Evolutionary conservation across 129 eudicot species (phyloP).

Genomic region (Artemisia argyi): DNA sequence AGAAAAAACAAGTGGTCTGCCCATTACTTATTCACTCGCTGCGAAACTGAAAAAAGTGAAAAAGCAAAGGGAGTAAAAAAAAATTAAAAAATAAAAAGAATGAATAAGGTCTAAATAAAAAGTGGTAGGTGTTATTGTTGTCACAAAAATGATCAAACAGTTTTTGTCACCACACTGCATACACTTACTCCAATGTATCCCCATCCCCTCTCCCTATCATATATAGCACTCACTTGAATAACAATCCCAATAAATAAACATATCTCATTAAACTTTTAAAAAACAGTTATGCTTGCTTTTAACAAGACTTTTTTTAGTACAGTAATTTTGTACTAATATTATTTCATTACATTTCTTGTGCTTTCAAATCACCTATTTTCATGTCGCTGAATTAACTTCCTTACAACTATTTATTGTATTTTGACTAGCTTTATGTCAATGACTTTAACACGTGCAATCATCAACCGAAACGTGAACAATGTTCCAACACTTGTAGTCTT

Average conservation of each 20-base stretch:
- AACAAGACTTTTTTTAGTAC: too few species aligned
- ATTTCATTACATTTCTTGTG: too few species aligned
- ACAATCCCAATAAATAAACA: not conserved
- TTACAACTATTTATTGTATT: too few species aligned
- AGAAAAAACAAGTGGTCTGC: not conserved
- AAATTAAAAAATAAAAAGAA: not conserved
- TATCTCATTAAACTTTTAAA: not conserved
- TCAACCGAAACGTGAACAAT: too few species aligned
- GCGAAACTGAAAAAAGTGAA: constrained; percentile 38
- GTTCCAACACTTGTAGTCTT: too few species aligned
- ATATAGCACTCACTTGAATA: not conserved
- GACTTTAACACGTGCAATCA: too few species aligned
- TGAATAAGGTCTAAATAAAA: constrained; percentile 20
- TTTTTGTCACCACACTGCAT: constrained; percentile 41
- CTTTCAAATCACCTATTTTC: too few species aligned
- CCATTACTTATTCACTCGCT: constrained; percentile 29
- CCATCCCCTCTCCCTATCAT: not conserved
- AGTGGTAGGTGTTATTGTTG: constrained; percentile 36
- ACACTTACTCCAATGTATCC: constrained; percentile 40
- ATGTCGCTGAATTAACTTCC: too few species aligned
- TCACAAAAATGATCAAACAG: constrained; percentile 45
- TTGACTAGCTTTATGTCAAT: too few species aligned
- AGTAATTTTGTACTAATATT: too few species aligned
- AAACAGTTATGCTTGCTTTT: too few species aligned
- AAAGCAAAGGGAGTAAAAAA: constrained; percentile 22